phyloP scores from a whole-genome alignment of 257 asterid genomes.

The Asclepias syriaca region DNA sequence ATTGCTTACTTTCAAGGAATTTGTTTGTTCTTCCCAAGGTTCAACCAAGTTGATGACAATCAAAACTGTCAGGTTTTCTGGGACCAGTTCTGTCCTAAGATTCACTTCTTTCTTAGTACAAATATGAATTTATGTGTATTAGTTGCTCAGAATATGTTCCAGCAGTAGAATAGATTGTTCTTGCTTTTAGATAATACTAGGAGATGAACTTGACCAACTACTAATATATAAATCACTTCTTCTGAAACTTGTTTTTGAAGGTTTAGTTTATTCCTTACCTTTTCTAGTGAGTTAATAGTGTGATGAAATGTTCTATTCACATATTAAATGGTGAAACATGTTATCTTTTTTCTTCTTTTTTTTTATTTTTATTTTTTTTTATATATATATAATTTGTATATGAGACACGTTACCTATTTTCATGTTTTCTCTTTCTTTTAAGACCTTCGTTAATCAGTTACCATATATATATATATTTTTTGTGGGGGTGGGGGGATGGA shows the following conservation, averaged over 20 bases:
- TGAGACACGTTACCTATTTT: background rate
- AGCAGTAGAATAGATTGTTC: background rate
- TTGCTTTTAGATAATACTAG: background rate
- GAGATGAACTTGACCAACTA: background rate
- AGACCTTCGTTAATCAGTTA: background rate
- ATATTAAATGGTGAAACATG: background rate
- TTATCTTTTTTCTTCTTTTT: background rate
- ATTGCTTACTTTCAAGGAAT: background rate
- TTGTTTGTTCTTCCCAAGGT: slow-evolving; percentile 7
- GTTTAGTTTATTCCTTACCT: background rate
- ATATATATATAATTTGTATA: too few relatives aligned
- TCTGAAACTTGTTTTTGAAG: background rate
- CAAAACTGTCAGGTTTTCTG: background rate
- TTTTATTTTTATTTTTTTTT: too few relatives aligned
- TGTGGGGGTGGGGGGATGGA: background rate
- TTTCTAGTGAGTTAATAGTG: background rate
- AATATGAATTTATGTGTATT: background rate
- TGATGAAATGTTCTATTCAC: background rate
- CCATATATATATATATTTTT: too few relatives aligned
- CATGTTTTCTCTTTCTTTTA: background rate
- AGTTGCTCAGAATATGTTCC: background rate
- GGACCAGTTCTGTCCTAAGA: background rate
- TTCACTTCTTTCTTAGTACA: background rate
- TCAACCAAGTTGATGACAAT: slow-evolving; percentile 6
- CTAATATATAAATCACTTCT: background rate